Base-by-base conservation (phyloP, 495 filamentous ascomycete species). In the Hypoxylon cercidicola region DNA sequence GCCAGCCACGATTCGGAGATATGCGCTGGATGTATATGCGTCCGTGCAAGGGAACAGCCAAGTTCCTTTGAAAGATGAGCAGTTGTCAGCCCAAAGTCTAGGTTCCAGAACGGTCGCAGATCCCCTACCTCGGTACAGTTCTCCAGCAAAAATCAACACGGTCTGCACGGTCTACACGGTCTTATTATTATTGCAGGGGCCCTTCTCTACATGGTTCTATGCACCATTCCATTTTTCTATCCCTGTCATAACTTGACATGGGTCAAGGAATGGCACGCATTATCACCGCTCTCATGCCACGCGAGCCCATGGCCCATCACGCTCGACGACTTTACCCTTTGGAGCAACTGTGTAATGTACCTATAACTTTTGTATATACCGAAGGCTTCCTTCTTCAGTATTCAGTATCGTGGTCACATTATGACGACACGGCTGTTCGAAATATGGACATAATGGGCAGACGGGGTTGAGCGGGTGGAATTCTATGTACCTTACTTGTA, bases 61-160 rank as follows among this genome's bases (percentile, higher is more conserved):
- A 32, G 46, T 11, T 47, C 40, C 40, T 64, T 50, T 48, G 25
- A 25, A 35, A 25, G 49, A 49, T 59, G 13, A 20, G 35, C 25
- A 28, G 46, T 32, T 66, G 52, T 61, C 63, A 56, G 50, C 51
- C 56, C 51, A 52, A 60, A 55, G 32, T 23, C 50, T 56, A 61
- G 63, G 54, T 58, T 62, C 64, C 64, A 68, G 64, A 68, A 63
- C 64, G 59, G 64, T 50, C 58, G 64, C 37, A 62, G 53, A 62
- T 62, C 53, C 59, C 56, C 43, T 48, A 60, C 58, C 37, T 62
- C 59, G 54, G 58, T 52, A 62, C 59, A 68, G 64, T 68, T 45
- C 41, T 55, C 18, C 18, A 15, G 35, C 41, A 34, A 58, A 10
- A 55, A 55, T 51, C 58, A 28, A 32, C 59, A 68, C 64, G 59